Conservation (phyloP, 2,329 filamentous ascomycete species). For the Penicillium occitanis region DNA sequence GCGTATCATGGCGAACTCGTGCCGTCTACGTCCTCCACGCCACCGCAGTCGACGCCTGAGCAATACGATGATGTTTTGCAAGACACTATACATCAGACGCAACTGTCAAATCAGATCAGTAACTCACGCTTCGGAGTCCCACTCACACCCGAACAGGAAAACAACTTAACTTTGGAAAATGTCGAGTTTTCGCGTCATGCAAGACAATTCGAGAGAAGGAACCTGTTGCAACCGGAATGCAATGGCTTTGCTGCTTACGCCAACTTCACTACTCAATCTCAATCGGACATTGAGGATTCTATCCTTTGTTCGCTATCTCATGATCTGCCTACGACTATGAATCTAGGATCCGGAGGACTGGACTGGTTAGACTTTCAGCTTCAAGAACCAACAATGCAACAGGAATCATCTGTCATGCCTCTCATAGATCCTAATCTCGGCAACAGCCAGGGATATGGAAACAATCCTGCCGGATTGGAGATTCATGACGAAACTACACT, state of each 20-base stretch:
- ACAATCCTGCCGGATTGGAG: neutral
- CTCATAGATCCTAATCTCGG: neutral
- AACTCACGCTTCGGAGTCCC: neutral
- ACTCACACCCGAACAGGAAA: neutral
- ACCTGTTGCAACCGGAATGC: neutral
- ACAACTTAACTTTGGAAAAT: neutral
- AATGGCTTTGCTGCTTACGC: neutral
- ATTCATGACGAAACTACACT: neutral
- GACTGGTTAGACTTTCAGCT: conserved; percentile 19
- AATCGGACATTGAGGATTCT: neutral
- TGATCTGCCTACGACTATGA: neutral
- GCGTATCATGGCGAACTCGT: neutral
- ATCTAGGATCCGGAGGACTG: conserved; percentile 11
- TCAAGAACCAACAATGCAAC: conserved; percentile 8
- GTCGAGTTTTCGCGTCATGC: neutral
- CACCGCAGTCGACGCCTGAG: neutral
- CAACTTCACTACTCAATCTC: neutral
- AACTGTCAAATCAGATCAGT: neutral
- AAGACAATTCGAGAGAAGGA: neutral
- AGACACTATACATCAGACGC: neutral
- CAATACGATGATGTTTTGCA: neutral
- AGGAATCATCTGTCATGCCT: neutral
- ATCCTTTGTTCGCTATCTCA: neutral
- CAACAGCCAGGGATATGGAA: neutral
- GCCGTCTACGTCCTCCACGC: neutral